Evolutionary conservation across 371 early-diverging fungal species (phyloP).

Genomic region (Actinomucor elegans): DNA sequence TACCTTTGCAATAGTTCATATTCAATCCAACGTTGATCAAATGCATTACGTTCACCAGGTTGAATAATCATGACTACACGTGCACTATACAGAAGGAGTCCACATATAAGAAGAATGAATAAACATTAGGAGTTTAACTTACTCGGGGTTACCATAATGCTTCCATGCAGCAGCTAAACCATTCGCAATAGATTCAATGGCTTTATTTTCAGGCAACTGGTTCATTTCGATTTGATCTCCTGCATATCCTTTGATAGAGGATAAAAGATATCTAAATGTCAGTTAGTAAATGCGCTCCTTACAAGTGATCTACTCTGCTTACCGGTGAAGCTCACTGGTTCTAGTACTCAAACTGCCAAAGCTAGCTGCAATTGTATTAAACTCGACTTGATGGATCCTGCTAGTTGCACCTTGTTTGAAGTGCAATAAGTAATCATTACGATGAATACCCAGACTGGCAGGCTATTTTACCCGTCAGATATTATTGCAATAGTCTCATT

Average conservation of each 20-base stretch:
- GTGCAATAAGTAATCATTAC: slow-evolving; percentile 95
- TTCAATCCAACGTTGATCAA: slow-evolving; percentile 95
- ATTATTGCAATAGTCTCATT: not conserved
- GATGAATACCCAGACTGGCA: slow-evolving; percentile 80
- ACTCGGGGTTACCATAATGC: slow-evolving; percentile 74
- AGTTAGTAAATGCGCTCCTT: no score
- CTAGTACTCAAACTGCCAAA: slow-evolving; percentile 84
- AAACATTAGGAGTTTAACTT: slow-evolving; percentile 22
- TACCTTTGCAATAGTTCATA: slow-evolving; percentile 77
- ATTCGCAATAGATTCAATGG: slow-evolving; percentile 69
- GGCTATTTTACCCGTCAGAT: slow-evolving; percentile 33
- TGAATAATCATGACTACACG: slow-evolving; percentile 89
- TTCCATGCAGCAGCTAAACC: slow-evolving; percentile 84
- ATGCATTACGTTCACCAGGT: slow-evolving; percentile 90
- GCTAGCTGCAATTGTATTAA: slow-evolving; percentile 94
- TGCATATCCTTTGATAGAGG: slow-evolving; percentile 54
- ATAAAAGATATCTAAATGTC: slow-evolving; percentile 53
- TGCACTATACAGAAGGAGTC: no score
- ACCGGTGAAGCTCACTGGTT: slow-evolving; percentile 82
- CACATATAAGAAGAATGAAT: not conserved
- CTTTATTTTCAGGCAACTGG: slow-evolving; percentile 73
- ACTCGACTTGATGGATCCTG: slow-evolving; percentile 90
- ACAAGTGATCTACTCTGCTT: slow-evolving; percentile 6
- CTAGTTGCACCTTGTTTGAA: slow-evolving; percentile 37
- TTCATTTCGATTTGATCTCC: slow-evolving; percentile 40